Evolutionary conservation across 2,329 filamentous ascomycete species (phyloP), one percentile per base, ranked within the genome.

Genomic region (Aspergillus glaucus): DNA sequence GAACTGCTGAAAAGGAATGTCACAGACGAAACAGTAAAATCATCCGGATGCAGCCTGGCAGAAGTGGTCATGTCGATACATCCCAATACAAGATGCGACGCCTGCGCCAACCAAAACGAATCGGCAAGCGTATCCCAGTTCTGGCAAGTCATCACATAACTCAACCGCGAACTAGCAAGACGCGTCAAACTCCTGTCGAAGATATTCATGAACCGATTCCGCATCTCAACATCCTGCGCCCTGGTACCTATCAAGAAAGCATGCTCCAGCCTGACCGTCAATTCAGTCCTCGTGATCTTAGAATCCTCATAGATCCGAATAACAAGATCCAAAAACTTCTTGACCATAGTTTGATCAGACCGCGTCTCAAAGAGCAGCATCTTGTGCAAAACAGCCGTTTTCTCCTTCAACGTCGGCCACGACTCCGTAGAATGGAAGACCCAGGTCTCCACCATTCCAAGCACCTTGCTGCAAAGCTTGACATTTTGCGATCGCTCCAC

Each of bases 221-320:
- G 87, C 89, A 97, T 96, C 50, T 95, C 87, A 10, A 97, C 88
- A 65, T 98, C 92, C 58, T 91, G 85, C 2, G 92, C 92, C 59
- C 94, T 77, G 0, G 92, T 94, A 24, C 94, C 93, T 44, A 98
- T 93, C 55, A 99, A 78, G 78, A 98, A 99, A 4, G 93, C 93
- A 69, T 97, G 92, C 72, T 99, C 93, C 80, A 99, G 87, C 3
- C 94, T 84, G 8, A 99, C 94, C 0, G 93, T 97, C 46, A 99
- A 79, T 69, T 99, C 93, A 0, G 92, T 96, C 28, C 91, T 81
- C 1, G 91, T 90, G 54, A 98, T 93, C 71, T 94, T 95, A 0
- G 90, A 88, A 62, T 98, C 93, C 63, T 98, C 94, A 65, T 99
- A 99, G 51, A 99, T 96, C 44, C 91, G 85, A 58, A 98, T 95